These are phyloP conservation scores for Malus sieversii DNA, from an alignment of 306 rosid species.

Conservation along the genomic window DNA sequence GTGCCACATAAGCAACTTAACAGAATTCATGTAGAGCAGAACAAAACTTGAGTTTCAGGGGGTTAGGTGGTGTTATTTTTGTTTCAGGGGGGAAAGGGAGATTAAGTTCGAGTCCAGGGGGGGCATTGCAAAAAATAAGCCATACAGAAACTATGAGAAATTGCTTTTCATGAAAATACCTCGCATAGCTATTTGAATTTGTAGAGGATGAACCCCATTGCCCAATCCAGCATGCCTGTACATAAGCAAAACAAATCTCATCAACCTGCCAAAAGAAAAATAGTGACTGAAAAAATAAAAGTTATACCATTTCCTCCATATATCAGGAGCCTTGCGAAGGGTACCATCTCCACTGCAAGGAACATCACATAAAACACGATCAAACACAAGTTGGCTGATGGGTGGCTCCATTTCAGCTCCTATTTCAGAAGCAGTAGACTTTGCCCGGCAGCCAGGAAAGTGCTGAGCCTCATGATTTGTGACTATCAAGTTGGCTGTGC, in stretches of 20 bases:
- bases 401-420: conserved; percentile 26
- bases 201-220: conserved; percentile 74
- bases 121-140: not conserved
- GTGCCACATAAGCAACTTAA: too few relatives aligned
- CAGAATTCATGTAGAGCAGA: too few relatives aligned
- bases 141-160: not conserved
- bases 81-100: too few relatives aligned
- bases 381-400: conserved; percentile 61
- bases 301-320: conserved; percentile 94
- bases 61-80: too few relatives aligned
- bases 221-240: conserved; percentile 89
- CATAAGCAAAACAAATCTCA: conserved; percentile 12
- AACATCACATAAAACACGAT: conserved; percentile 94
- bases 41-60: too few relatives aligned
- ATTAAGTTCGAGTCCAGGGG: too few relatives aligned
- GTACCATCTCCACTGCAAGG: conserved; percentile 99
- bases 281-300: conserved; percentile 8
- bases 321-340: conserved; percentile 99
- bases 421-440: conserved; percentile 20
- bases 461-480: conserved; percentile 99
- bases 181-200: conserved; percentile 88
- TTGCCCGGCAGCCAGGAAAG: conserved; percentile 84
- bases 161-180: conserved; percentile 25
- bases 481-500: conserved; percentile 91
- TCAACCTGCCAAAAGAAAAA: conserved; percentile 1